A percentile compares a stretch with the other conserved stretches of the same genome.
phyloP scores from a whole-genome alignment of 352 stramenopile genomes.

The Phytophthora macrochlamydospora region DNA sequence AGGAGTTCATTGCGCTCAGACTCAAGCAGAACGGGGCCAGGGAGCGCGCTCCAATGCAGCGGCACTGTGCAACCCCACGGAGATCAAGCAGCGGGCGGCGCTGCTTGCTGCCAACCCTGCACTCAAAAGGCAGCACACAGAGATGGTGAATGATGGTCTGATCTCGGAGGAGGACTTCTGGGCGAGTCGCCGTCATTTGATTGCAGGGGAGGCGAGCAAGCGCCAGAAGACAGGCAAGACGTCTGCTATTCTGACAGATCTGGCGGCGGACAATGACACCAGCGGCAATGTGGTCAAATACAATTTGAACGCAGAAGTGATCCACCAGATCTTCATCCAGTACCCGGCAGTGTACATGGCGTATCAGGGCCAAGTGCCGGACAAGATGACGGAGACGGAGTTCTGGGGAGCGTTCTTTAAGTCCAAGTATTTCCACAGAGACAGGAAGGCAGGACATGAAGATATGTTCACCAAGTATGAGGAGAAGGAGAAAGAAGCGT shows the following conservation, averaged over 20 bases:
- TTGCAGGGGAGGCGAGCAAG: slow-evolving; percentile 85
- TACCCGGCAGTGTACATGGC: slow-evolving; percentile 87
- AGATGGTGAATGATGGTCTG: slow-evolving; percentile 88
- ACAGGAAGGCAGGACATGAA: slow-evolving; percentile 80
- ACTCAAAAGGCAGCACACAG: slow-evolving; percentile 85
- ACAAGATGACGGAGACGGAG: slow-evolving; percentile 90
- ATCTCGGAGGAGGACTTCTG: slow-evolving; percentile 90
- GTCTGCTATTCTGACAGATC: slow-evolving; percentile 82
- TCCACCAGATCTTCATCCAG: slow-evolving; percentile 91
- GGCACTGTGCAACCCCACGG: slow-evolving; percentile 68
- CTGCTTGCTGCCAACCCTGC: slow-evolving; percentile 74
- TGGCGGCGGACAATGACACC: slow-evolving; percentile 73
- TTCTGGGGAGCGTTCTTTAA: slow-evolving; percentile 91
- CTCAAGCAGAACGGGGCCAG: slow-evolving; percentile 50
- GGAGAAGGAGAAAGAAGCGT: slow-evolving; percentile 72
- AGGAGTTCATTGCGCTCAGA: slow-evolving; percentile 64
- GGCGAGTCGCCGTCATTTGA: slow-evolving; percentile 81
- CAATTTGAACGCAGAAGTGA: slow-evolving; percentile 89
- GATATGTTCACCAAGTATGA: slow-evolving; percentile 89
- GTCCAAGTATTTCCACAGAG: slow-evolving; percentile 90
- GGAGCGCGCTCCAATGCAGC: slow-evolving; percentile 47
- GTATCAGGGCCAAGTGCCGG: slow-evolving; percentile 84
- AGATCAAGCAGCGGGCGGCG: slow-evolving; percentile 86
- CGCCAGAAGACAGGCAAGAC: slow-evolving; percentile 87
- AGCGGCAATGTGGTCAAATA: slow-evolving; percentile 88